Percentiles rank a stretch among this genome's conserved stretches.
Evolutionary conservation across 768 basidiomycete species (phyloP).

Genomic region (Lentinula sp.): DNA sequence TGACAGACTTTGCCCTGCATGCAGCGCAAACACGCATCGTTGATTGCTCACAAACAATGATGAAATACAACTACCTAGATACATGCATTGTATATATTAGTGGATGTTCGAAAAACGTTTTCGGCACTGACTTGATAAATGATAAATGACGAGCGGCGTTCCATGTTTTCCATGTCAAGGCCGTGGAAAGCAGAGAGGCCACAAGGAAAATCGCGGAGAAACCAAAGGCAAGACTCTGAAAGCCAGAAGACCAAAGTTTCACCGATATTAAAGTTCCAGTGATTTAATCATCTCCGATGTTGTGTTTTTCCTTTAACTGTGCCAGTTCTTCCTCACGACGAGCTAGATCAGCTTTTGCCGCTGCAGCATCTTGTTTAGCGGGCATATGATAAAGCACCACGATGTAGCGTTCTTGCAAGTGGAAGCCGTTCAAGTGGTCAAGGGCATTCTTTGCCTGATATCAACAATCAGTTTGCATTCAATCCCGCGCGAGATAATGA

Average conservation of each 20-base stretch:
- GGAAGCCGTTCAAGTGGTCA: slow-evolving; percentile 96
- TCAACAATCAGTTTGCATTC: slow-evolving; percentile 11
- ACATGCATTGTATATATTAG: neutral
- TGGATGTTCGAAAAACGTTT: neutral
- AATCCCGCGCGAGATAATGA: slow-evolving; percentile 7
- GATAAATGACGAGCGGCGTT: neutral
- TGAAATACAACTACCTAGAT: neutral
- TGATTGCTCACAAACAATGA: slow-evolving; percentile 3
- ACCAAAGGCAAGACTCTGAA: neutral
- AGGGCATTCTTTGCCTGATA: slow-evolving; percentile 90
- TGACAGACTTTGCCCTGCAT: slow-evolving; percentile 53
- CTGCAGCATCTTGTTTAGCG: slow-evolving; percentile 91
- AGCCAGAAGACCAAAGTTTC: neutral
- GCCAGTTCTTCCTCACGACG: slow-evolving; percentile 87
- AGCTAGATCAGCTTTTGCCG: slow-evolving; percentile 88
- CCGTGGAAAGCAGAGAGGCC: neutral
- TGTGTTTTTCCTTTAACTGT: slow-evolving; percentile 79
- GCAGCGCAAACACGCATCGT: slow-evolving; percentile 14
- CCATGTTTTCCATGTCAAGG: neutral
- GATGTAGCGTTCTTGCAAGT: slow-evolving; percentile 95
- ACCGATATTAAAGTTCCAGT: neutral
- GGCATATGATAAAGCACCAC: slow-evolving; percentile 98
- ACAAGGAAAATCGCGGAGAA: neutral
- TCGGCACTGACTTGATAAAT: slow-evolving; percentile 1
- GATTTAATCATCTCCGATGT: slow-evolving; percentile 69